Percentiles rank a stretch among this genome's conserved stretches.
Evolutionary conservation across 2,329 filamentous ascomycete species (phyloP).

Genomic region (Malbranchea zuffiana): DNA sequence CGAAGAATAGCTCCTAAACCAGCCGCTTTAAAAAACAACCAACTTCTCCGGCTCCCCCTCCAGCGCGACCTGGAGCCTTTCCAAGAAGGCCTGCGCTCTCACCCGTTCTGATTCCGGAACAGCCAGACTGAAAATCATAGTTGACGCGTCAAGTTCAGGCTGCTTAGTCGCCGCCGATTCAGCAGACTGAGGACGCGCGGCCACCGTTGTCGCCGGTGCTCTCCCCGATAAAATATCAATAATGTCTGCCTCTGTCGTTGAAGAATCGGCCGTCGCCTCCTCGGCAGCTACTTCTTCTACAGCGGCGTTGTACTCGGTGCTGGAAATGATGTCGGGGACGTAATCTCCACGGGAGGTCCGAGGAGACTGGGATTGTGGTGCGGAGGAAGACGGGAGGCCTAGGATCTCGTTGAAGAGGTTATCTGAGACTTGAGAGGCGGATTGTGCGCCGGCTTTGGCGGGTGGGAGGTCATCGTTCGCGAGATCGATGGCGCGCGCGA

Average conservation of each 20-base stretch:
- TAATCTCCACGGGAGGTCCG: constrained; percentile 50
- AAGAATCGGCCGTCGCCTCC: constrained; percentile 27
- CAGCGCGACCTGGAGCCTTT: constrained; percentile 72
- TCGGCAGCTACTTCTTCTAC: constrained; percentile 13
- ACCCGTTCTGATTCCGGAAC: constrained; percentile 72
- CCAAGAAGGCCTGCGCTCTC: constrained; percentile 69
- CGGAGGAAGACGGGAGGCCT: constrained; percentile 44
- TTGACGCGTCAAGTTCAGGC: constrained; percentile 13
- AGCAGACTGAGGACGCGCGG: constrained; percentile 19
- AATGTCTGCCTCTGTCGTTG: constrained; percentile 55
- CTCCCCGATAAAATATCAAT: constrained; percentile 64
- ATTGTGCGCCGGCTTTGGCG: constrained; percentile 50
- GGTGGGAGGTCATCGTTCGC: constrained; percentile 79
- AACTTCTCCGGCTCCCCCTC: constrained; percentile 69
- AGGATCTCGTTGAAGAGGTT: constrained; percentile 86
- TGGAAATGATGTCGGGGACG: constrained; percentile 60
- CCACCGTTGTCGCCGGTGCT: constrained; percentile 18
- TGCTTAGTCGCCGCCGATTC: constrained; percentile 30
- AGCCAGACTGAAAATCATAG: constrained; percentile 71
- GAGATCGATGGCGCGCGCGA: constrained; percentile 70
- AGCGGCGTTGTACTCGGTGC: constrained; percentile 15
- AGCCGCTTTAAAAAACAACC: constrained; percentile 41
- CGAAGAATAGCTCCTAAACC: too few relatives aligned
- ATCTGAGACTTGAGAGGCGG: constrained; percentile 44
- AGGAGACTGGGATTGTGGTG: background rate